Evolutionary conservation across 305 asterid species (phyloP), one percentile per base, ranked within the genome.

Genomic region (Fraxinus nigra): DNA sequence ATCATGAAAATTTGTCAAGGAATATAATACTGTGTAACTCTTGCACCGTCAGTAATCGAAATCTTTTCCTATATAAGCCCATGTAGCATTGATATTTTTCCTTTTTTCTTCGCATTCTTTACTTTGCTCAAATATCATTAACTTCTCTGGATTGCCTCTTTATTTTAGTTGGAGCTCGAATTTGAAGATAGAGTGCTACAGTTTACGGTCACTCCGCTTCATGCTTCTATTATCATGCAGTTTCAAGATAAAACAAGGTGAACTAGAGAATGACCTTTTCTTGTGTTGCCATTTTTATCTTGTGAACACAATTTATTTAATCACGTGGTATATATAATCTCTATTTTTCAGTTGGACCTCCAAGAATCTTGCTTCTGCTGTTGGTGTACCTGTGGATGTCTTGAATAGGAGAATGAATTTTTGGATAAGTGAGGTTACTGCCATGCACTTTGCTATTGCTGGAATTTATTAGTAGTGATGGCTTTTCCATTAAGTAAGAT

Each of bases 211-310:
- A 91, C 98, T 37, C 97, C 99, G 51, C 91, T 95, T 76, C 98
- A 94, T 82, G 97, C 99, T 81, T 88, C 98, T 79, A 94, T 95
- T 80, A 95, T 95, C 80, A 80, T 91, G 89, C 97, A 92, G 80
- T 95, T 95, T 90, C 93, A 95, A 90, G 97, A 95, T 79, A 93
- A 94, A 82, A 86, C 90, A 69, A 94, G 97, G 99, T 95, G 80
- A 80, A 33, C 74, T 30, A 22, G 28, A 80, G 63, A 72, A 77
- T 56, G 67, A 76, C 18, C 59, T 56, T 73, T 34, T 46, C 40
- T 56, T 77, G 11, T 26, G 70, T 79, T 81, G 40, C 43, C 67
- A 37, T 46, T 37, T 74, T 75, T 28, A 37, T 81, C 65, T 56
- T 28, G 59, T 59, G 7, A 63, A 20, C 69, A 67, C 75, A 38